A percentile compares a stretch with the other conserved stretches of the same genome.
Conservation (phyloP, 176 grass and related monocot species). For the Puccinellia tenuiflora region DNA sequence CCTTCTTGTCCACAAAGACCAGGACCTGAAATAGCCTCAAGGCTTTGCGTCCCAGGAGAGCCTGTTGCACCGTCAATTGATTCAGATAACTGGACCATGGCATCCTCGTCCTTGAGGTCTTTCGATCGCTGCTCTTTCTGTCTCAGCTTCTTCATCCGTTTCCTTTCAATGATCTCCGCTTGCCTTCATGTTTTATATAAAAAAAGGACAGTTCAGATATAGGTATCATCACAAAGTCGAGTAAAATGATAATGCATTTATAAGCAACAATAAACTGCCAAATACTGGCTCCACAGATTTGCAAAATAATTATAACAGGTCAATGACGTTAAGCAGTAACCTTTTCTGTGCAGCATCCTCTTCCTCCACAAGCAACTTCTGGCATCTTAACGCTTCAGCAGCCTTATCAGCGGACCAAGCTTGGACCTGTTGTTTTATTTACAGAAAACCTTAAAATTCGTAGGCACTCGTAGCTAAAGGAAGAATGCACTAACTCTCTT, state of each 20-base stretch:
- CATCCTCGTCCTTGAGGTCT: conserved; percentile 32
- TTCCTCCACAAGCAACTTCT: conserved; percentile 89
- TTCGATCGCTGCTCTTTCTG: conserved; percentile 78
- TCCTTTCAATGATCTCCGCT: conserved; percentile 64
- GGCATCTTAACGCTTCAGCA: conserved; percentile 78
- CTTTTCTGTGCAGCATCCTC: conserved; percentile 97
- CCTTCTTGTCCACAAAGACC: conserved; percentile 26
- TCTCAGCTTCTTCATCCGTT: conserved; percentile 81
- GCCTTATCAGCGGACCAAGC: conserved; percentile 83
- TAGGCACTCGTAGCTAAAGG: neutral
- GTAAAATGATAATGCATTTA: neutral
- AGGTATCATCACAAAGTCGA: conserved; percentile 1
- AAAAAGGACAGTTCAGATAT: conserved; percentile 20
- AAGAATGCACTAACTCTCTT: conserved; percentile 1
- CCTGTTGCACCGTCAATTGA: conserved; percentile 1
- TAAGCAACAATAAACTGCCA: conserved; percentile 4
- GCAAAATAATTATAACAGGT: neutral
- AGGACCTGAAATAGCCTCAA: conserved; percentile 35
- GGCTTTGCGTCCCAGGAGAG: conserved; percentile 30
- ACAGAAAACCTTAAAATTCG: neutral
- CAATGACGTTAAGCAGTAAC: conserved; percentile 20
- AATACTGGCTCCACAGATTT: neutral
- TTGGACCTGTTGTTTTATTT: conserved; percentile 54
- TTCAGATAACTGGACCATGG: neutral
- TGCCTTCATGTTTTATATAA: conserved; percentile 36